phyloP scores from a whole-genome alignment of 2,329 filamentous ascomycete species.

The Cladosporium velox region DNA sequence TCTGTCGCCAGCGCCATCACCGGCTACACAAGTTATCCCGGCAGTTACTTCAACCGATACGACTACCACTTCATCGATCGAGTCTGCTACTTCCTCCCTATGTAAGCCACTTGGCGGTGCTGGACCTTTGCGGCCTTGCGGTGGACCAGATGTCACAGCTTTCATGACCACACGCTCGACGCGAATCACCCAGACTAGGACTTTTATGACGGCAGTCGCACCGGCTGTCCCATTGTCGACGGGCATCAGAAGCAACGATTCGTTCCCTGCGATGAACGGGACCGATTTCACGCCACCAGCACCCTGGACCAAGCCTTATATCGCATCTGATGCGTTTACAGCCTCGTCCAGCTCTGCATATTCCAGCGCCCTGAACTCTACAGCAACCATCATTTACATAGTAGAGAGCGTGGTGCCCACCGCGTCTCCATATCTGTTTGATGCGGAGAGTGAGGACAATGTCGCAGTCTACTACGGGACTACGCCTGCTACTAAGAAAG shows the following conservation, averaged over 20 bases:
- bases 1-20: slow-evolving; percentile 4
- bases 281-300: slow-evolving; percentile 1
- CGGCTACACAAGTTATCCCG: background rate
- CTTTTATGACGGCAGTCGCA: background rate
- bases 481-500: slow-evolving; percentile 49
- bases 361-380: background rate
- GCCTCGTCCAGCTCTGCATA: background rate
- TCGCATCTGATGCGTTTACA: background rate
- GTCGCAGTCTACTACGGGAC: slow-evolving; percentile 61
- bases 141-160: background rate
- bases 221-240: background rate
- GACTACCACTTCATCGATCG: background rate
- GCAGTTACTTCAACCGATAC: background rate
- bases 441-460: slow-evolving; percentile 48
- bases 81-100: background rate
- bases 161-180: background rate
- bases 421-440: slow-evolving; percentile 35
- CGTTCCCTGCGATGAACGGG: background rate
- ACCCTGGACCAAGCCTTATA: slow-evolving; percentile 10
- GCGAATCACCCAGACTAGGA: slow-evolving; percentile 7
- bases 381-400: background rate
- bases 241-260: background rate
- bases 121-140: background rate
- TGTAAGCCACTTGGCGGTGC: background rate
- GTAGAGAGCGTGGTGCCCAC: background rate